phyloP scores from a whole-genome alignment of 1,284 basidiomycete genomes.

The Cutaneotrichosporon cavernicola region DNA sequence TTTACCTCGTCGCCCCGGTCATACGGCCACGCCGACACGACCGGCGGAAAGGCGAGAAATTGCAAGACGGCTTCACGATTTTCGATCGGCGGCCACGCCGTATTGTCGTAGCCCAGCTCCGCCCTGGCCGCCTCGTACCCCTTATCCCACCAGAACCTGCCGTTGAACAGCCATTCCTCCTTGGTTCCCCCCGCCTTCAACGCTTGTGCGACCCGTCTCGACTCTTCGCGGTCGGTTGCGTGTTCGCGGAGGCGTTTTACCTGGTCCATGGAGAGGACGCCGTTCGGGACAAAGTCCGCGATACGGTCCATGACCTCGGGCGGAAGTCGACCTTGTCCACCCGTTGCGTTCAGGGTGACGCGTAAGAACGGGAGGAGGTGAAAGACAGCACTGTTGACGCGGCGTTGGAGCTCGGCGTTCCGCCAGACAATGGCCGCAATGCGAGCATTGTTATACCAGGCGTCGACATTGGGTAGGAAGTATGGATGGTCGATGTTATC shows the following conservation, averaged over 20 bases:
- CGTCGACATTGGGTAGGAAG: neutral
- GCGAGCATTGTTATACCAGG: neutral
- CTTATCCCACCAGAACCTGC: neutral
- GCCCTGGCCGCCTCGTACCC: neutral
- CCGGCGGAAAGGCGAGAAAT: neutral
- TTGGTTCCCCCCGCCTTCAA: neutral
- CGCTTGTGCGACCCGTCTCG: neutral
- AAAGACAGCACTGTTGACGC: neutral
- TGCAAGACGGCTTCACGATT: neutral
- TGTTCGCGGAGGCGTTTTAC: neutral
- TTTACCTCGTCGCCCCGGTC: neutral
- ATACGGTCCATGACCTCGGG: neutral
- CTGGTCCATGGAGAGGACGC: neutral
- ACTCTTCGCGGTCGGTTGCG: neutral
- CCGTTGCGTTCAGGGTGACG: neutral
- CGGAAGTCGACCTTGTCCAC: neutral
- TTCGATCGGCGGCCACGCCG: neutral
- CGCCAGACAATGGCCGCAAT: neutral
- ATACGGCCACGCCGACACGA: neutral
- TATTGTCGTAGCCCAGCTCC: neutral
- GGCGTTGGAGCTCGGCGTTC: neutral
- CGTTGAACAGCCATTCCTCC: conserved; percentile 1
- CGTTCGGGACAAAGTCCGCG: neutral
- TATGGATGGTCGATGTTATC: too few relatives aligned
- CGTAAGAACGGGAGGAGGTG: neutral